Evolutionary conservation across 441 rosid species (phyloP), one percentile per base, ranked within the genome.

Genomic region (Codiaeum variegatum): DNA sequence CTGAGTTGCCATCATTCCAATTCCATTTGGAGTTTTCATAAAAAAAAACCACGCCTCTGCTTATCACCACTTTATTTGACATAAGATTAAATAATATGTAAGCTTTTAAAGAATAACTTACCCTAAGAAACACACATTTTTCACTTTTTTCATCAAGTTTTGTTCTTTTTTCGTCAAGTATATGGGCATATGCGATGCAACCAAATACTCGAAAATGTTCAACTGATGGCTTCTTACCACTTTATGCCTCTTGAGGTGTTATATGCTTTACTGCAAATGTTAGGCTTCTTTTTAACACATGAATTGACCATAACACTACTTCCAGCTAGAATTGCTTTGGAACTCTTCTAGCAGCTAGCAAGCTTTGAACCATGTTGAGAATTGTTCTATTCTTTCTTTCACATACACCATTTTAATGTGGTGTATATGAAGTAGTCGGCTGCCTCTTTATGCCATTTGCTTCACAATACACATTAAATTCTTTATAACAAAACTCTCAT

Each of bases 291-390:
- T 61, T 61, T 32, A 61, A 31, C 16, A 61, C 23, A 32, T 61
- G 24, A 19, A 61, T 18, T 5, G 42, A 15, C 65, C 24, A 61
- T 2, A 19, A 19, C 11, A 52, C 6, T 52, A 38, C 36, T 29
- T 59, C 63, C 0, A n/a, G 63, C 63, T 8, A 59, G 16, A 59
- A 59, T 13, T 13, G 36, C 15, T 59, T 59, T 59, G 36, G 19
- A 59, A 28, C 63, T 26, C 36, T n/a, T 26, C 63, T 6, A 2
- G n/a, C 15, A 28, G 38, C 38, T 11, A 59, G 38, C 36, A 59
- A 59, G 63, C 63, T 59, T 11, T n/a, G 36, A 28, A 28, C 63
- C 38, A 59, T 59, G 63, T 59, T 59, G 63, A 59, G 63, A 4
- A 59, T 59, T 1, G 47, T 4, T 42, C 16, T 4, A 42, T 42